Percentiles rank a stretch among this genome's conserved stretches.
phyloP scores from a whole-genome alignment of 805 yeast species.

The Jamesozyma gamospora region DNA sequence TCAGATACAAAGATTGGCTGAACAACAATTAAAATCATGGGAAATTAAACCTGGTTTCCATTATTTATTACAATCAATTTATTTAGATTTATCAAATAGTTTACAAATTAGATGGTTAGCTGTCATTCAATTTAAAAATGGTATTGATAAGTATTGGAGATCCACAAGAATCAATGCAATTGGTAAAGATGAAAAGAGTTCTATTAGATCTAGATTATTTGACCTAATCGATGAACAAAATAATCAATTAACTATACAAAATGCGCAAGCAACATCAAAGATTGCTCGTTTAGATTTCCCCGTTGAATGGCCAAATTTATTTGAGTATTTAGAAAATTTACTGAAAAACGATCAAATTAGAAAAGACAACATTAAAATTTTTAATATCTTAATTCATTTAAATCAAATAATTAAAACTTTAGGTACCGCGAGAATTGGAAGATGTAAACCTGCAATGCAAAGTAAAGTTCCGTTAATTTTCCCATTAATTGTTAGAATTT shows the following conservation, averaged over 20 bases:
- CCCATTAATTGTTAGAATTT: conserved; percentile 49
- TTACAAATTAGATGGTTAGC: conserved; percentile 78
- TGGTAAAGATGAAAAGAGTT: conserved; percentile 55
- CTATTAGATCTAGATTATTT: conserved; percentile 51
- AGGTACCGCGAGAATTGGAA: conserved; percentile 71
- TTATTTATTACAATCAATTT: conserved; percentile 46
- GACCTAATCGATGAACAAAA: conserved; percentile 57
- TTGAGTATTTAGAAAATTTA: conserved; percentile 48
- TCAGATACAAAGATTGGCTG: conserved; percentile 52
- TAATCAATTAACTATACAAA: conserved; percentile 66
- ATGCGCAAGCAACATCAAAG: conserved; percentile 71
- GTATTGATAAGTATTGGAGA: conserved; percentile 79
- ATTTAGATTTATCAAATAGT: conserved; percentile 48
- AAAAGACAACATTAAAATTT: conserved; percentile 42
- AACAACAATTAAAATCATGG: conserved; percentile 60
- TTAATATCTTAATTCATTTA: conserved; percentile 54
- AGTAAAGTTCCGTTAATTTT: conserved; percentile 55
- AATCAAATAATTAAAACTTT: conserved; percentile 73
- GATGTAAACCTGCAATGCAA: conserved; percentile 70
- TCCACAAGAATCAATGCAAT: conserved; percentile 47
- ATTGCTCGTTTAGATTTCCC: conserved; percentile 84
- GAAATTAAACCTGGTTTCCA: conserved; percentile 53
- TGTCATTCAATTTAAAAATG: conserved; percentile 79
- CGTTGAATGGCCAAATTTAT: conserved; percentile 69
- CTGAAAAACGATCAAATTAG: conserved; percentile 37